Percentiles rank a stretch among this genome's conserved stretches.
Evolutionary conservation across 495 filamentous ascomycete species (phyloP).

Genomic region (Xylaria venustula): DNA sequence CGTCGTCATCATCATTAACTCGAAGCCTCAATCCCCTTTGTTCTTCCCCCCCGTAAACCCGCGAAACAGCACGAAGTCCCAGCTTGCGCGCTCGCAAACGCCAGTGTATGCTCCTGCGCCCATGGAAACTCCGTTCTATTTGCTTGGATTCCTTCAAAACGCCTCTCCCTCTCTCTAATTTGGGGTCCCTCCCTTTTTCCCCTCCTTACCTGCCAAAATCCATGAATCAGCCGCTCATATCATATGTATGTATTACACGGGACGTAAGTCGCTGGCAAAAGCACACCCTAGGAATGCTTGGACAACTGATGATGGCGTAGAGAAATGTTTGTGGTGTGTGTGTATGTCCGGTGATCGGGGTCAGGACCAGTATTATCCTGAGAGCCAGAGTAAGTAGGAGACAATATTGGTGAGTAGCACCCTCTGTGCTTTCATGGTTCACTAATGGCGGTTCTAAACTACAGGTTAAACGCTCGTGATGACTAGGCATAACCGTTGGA

Average conservation of each 20-base stretch:
- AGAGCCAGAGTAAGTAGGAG: conserved; percentile 5
- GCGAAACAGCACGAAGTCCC: background rate
- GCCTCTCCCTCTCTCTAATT: too few species aligned
- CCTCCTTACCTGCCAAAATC: too few species aligned
- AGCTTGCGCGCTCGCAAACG: background rate
- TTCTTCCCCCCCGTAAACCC: too few species aligned
- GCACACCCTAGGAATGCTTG: conserved; percentile 6
- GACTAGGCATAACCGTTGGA: conserved; percentile 38
- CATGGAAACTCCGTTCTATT: background rate
- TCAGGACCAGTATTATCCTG: conserved; percentile 9
- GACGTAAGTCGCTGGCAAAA: background rate
- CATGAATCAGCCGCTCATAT: background rate
- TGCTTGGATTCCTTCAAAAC: background rate
- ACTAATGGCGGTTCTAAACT: background rate
- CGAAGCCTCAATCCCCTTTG: background rate
- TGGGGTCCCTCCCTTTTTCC: too few species aligned
- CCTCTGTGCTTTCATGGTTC: background rate
- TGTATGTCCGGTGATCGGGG: background rate
- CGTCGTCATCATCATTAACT: background rate
- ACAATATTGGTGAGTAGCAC: background rate
- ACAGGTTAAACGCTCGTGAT: background rate
- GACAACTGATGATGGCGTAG: conserved; percentile 6
- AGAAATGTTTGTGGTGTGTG: too few species aligned
- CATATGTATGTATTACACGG: background rate
- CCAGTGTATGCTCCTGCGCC: too few species aligned